A percentile compares a stretch with the other conserved stretches of the same genome.
phyloP scores from a whole-genome alignment of 2,329 filamentous ascomycete species.

The Xylariaceae sp. region DNA sequence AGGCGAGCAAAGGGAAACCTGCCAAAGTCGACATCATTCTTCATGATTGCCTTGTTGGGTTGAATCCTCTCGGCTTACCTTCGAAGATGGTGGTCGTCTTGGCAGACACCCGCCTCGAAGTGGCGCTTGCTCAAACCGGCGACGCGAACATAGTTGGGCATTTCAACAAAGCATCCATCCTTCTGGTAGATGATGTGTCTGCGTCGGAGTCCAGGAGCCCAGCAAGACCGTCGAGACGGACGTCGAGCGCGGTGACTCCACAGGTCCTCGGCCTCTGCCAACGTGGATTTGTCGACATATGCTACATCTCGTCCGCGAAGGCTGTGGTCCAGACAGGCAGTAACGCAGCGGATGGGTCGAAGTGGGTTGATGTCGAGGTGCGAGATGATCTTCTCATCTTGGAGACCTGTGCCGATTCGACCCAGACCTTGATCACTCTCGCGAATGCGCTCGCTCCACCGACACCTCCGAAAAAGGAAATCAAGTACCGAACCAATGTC shows the following conservation, averaged over 20 bases:
- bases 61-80: constrained; percentile 70
- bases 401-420: constrained; percentile 95
- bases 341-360: constrained; percentile 52
- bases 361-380: constrained; percentile 72
- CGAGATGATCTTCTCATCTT: constrained; percentile 82
- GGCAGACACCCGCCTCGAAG: constrained; percentile 69
- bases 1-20: constrained; percentile 42
- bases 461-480: constrained; percentile 71
- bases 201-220: constrained; percentile 34
- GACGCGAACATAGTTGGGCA: constrained; percentile 60
- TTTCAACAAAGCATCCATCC: constrained; percentile 73
- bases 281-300: constrained; percentile 78
- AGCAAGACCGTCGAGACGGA: constrained; percentile 34
- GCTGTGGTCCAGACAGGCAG: constrained; percentile 56
- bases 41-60: constrained; percentile 72
- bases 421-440: constrained; percentile 79
- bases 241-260: constrained; percentile 37
- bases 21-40: constrained; percentile 69
- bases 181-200: constrained; percentile 72
- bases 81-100: constrained; percentile 77
- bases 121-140: constrained; percentile 59
- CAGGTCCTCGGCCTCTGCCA: constrained; percentile 54
- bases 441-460: constrained; percentile 78
- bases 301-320: constrained; percentile 78
- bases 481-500: constrained; percentile 81